Evolutionary conservation across 2,329 filamentous ascomycete species (phyloP).

Genomic region (Fonsecaea erecta): DNA sequence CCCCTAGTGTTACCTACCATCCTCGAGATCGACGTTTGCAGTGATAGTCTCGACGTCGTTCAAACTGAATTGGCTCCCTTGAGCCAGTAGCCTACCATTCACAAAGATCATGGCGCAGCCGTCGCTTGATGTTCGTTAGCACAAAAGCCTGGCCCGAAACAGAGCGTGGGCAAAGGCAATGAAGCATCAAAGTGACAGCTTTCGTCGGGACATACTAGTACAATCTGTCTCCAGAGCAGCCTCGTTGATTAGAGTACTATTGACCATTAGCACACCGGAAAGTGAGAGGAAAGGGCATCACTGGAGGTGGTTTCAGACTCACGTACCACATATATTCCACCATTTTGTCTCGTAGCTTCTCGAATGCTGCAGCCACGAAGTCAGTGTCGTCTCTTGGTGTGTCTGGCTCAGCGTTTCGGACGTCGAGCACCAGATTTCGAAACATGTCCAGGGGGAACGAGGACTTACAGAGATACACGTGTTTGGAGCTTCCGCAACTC

Average conservation of each 20-base stretch:
- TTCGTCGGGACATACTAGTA: background rate
- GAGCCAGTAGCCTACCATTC: constrained; percentile 37
- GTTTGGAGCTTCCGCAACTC: background rate
- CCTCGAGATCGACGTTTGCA: background rate
- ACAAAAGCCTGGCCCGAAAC: background rate
- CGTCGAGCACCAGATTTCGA: background rate
- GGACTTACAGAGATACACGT: background rate
- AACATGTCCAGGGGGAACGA: background rate
- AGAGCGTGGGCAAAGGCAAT: background rate
- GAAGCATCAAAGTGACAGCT: constrained; percentile 15
- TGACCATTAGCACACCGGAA: background rate
- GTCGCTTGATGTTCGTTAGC: background rate
- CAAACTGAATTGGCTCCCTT: constrained; percentile 39
- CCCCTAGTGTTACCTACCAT: background rate
- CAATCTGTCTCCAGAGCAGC: constrained; percentile 2
- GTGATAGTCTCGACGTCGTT: constrained; percentile 9
- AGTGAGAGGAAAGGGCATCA: background rate
- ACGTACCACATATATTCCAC: background rate
- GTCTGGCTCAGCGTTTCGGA: background rate
- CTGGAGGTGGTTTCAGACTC: background rate
- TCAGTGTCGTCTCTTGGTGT: background rate
- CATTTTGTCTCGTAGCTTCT: background rate
- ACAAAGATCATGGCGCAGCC: background rate
- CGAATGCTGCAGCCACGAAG: background rate
- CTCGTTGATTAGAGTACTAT: constrained; percentile 2